A percentile compares a stretch with the other conserved stretches of the same genome.
These are phyloP conservation scores for Lenwebbia sp. DNA, from an alignment of 345 rosid species.

Conservation along the genomic window DNA sequence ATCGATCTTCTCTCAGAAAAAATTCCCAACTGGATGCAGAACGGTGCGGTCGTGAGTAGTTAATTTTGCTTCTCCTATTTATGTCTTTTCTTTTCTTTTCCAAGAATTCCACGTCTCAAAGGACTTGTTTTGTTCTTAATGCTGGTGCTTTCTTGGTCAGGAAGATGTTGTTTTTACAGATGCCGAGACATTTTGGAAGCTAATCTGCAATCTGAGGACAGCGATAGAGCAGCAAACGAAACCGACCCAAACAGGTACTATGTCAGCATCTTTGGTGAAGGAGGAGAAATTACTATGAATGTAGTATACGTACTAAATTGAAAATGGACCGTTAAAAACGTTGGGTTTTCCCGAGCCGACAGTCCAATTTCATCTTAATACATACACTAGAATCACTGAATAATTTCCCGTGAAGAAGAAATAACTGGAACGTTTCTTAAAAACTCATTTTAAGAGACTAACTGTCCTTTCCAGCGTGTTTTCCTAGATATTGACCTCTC, in stretches of 20 bases:
- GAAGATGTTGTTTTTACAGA: not conserved
- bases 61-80: not conserved
- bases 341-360: not conserved
- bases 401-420: not conserved
- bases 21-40: slow-evolving; percentile 19
- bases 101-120: not conserved
- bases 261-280: not conserved
- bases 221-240: not conserved
- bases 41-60: slow-evolving; percentile 10
- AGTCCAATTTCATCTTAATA: not conserved
- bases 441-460: not conserved
- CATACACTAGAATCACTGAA: not conserved
- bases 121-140: not conserved
- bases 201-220: not conserved
- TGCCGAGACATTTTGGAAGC: not conserved
- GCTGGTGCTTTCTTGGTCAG: not conserved
- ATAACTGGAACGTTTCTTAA: not conserved
- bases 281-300: not conserved
- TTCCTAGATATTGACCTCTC: not conserved
- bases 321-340: not conserved
- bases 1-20: slow-evolving; percentile 21
- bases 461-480: not conserved
- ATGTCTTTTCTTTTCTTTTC: not conserved
- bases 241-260: not conserved
- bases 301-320: not conserved